Evolutionary conservation across 2,329 filamentous ascomycete genomes (phyloP).

Genomic region (Thelonectria rubi): DNA sequence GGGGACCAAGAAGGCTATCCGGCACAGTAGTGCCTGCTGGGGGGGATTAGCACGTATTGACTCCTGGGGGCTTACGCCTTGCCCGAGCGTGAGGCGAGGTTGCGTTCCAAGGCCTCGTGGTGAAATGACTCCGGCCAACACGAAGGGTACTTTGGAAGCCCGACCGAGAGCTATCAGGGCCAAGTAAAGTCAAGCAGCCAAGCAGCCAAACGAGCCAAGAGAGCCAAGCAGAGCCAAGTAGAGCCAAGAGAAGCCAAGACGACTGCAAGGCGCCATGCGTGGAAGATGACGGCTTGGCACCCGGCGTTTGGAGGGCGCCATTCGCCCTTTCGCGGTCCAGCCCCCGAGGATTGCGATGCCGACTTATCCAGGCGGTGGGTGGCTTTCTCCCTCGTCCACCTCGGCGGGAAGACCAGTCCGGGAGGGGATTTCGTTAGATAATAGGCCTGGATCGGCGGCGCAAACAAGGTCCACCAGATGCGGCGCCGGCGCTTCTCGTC

Average conservation of each 20-base stretch:
- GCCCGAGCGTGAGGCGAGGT: background rate
- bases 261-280: slow-evolving; percentile 7
- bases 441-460: slow-evolving; percentile 31
- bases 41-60: slow-evolving; percentile 18
- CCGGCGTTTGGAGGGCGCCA: slow-evolving; percentile 25
- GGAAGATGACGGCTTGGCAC: slow-evolving; percentile 22
- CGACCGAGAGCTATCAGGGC: background rate
- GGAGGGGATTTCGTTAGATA: slow-evolving; percentile 44
- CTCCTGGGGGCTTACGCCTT: background rate
- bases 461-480: slow-evolving; percentile 17
- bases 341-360: slow-evolving; percentile 34
- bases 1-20: slow-evolving; percentile 14
- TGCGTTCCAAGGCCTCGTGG: background rate
- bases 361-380: slow-evolving; percentile 39
- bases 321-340: slow-evolving; percentile 24
- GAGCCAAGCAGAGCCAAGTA: slow-evolving; percentile 2
- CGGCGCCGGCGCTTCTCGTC: slow-evolving; percentile 23
- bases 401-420: slow-evolving; percentile 14
- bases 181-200: no score
- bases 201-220: background rate
- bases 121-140: background rate
- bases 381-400: no score
- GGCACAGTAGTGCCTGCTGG: slow-evolving; percentile 18
- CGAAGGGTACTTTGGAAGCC: background rate
- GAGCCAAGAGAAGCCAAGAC: slow-evolving; percentile 14